Conservation (phyloP, 306 rosid genomes). For the Lithocarpus polystachyus region DNA sequence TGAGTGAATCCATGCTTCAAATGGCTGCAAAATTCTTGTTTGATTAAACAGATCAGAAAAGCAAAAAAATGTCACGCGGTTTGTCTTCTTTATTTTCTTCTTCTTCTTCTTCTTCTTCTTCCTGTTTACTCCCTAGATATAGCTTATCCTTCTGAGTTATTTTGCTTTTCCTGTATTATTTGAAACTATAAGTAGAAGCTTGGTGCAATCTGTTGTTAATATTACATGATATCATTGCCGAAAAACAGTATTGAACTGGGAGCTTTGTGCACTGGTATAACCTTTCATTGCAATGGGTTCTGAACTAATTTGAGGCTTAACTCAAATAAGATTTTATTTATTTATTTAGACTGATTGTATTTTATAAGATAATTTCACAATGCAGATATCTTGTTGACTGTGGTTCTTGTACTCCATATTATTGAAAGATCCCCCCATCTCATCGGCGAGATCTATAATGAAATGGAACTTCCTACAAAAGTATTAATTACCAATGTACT, state of each 20-base stretch:
- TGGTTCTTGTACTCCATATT: too few species aligned
- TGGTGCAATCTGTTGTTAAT: conserved; percentile 35
- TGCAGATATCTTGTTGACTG: too few species aligned
- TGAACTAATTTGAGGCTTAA: background rate
- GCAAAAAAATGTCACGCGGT: background rate
- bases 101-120: background rate
- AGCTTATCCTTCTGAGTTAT: conserved; percentile 7
- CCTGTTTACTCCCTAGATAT: conserved; percentile 14
- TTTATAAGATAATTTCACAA: too few species aligned
- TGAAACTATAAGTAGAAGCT: conserved; percentile 19
- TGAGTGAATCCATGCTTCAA: conserved; percentile 46
- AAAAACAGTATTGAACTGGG: conserved; percentile 20
- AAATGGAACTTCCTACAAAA: too few species aligned
- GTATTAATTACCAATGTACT: too few species aligned
- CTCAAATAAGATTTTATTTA: background rate
- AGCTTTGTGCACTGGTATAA: conserved; percentile 3
- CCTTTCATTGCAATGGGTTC: conserved; percentile 21
- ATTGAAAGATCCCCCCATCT: too few species aligned
- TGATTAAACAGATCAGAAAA: background rate
- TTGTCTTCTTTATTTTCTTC: background rate
- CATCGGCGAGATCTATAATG: too few species aligned
- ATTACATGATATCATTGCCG: conserved; percentile 33
- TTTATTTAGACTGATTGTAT: too few species aligned
- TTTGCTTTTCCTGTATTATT: conserved; percentile 11
- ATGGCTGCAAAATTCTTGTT: conserved; percentile 21